phyloP scores from a whole-genome alignment of 1,139 yeast genomes.

The Torulaspora pretoriensis region DNA sequence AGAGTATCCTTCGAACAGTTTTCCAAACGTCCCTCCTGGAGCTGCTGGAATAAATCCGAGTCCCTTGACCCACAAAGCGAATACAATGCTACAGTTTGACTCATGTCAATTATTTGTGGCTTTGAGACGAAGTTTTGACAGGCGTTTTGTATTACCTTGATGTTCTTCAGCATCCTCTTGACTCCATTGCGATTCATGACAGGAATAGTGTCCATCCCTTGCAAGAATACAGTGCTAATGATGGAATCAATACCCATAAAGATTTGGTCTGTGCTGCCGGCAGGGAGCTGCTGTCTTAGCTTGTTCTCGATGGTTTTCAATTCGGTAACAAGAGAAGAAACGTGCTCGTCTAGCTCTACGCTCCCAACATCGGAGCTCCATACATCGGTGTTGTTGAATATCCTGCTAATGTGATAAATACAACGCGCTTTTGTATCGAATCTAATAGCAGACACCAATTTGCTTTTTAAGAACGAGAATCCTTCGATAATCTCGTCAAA shows the following conservation, averaged over 20 bases:
- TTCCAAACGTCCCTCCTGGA: conserved; percentile 33
- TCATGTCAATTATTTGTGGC: conserved; percentile 59
- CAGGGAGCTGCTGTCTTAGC: conserved; percentile 31
- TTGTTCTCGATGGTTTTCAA: conserved; percentile 30
- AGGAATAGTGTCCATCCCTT: conserved; percentile 54
- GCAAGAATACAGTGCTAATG: conserved; percentile 54
- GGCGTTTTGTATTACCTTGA: conserved; percentile 71
- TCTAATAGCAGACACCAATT: conserved; percentile 54
- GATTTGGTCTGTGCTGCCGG: conserved; percentile 35
- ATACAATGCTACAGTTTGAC: conserved; percentile 54
- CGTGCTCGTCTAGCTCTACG: conserved; percentile 55
- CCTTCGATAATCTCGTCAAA: conserved; percentile 48
- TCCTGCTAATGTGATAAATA: conserved; percentile 53
- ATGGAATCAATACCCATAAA: conserved; percentile 53
- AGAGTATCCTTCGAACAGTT: conserved; percentile 32
- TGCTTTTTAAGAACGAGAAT: conserved; percentile 46
- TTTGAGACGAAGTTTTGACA: conserved; percentile 56
- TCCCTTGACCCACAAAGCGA: conserved; percentile 40
- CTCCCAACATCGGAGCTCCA: conserved; percentile 55
- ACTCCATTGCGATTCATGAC: conserved; percentile 64
- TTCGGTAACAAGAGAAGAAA: conserved; percentile 38
- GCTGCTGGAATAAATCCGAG: conserved; percentile 25
- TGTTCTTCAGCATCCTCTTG: conserved; percentile 61
- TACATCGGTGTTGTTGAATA: conserved; percentile 33
- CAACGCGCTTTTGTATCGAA: conserved; percentile 63